Conservation (phyloP, 2,329 filamentous ascomycete genomes). For the Diaporthe sp. region DNA sequence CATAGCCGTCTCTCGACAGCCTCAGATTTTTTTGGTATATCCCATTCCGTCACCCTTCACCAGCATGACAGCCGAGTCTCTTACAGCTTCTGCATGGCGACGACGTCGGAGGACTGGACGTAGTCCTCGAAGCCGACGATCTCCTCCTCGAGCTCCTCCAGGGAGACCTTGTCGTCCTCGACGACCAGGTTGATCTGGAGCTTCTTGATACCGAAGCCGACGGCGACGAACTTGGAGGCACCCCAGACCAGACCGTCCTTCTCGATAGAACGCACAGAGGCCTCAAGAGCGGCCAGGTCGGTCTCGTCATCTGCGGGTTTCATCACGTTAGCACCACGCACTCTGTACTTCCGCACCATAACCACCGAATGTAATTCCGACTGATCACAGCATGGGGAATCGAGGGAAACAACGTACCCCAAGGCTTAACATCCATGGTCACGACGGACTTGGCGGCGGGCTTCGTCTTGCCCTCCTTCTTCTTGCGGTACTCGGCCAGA, state of each 20-base stretch:
- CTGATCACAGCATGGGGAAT: not conserved
- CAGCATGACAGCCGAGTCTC: conserved; percentile 37
- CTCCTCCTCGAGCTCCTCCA: conserved; percentile 87
- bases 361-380: not conserved
- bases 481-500: conserved; percentile 93
- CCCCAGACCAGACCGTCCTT: conserved; percentile 98
- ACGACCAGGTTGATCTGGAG: conserved; percentile 98
- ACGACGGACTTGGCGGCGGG: conserved; percentile 94
- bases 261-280: conserved; percentile 84
- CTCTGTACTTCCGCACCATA: no score
- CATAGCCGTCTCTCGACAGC: conserved; percentile 19
- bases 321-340: conserved; percentile 27
- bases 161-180: conserved; percentile 95
- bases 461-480: conserved; percentile 97
- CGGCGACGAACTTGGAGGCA: conserved; percentile 87
- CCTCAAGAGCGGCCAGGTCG: conserved; percentile 86
- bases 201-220: conserved; percentile 99
- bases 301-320: conserved; percentile 84
- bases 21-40: conserved; percentile 22
- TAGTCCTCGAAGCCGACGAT: conserved; percentile 90
- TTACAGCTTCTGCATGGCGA: conserved; percentile 95
- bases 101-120: conserved; percentile 94
- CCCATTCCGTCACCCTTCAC: not conserved
- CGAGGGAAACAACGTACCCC: conserved; percentile 77
- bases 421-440: conserved; percentile 97